Conservation (phyloP, 768 basidiomycete species). For the Kwoniella bestiolae region DNA sequence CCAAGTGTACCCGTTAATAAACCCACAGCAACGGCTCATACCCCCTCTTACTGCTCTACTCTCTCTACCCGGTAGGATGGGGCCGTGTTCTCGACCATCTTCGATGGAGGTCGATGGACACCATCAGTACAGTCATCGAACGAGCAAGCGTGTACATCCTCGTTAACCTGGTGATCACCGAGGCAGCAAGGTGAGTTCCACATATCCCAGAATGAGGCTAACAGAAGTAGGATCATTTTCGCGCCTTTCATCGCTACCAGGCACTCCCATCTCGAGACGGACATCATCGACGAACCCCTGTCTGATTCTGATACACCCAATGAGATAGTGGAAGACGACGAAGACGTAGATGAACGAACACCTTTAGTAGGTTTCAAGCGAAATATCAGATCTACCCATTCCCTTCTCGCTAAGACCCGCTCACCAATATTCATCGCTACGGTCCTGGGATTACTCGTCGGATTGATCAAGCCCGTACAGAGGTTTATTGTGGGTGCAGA, state of each 20-base stretch:
- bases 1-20: no score
- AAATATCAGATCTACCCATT: conserved; percentile 1
- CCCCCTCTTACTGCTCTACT: conserved; percentile 43
- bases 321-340: conserved; percentile 20
- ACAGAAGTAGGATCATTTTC: conserved; percentile 1
- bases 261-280: background rate
- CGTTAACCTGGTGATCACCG: conserved; percentile 46
- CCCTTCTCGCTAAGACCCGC: background rate
- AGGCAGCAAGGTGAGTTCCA: conserved; percentile 44
- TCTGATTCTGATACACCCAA: background rate
- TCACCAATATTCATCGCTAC: conserved; percentile 38
- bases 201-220: background rate
- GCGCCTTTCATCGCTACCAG: conserved; percentile 18
- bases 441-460: conserved; percentile 44
- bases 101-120: conserved; percentile 49
- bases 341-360: conserved; percentile 45
- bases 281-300: conserved; percentile 7
- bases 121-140: conserved; percentile 22
- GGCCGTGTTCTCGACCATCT: conserved; percentile 41
- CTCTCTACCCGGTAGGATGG: conserved; percentile 30
- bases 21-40: conserved; percentile 48
- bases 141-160: conserved; percentile 45
- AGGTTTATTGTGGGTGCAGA: conserved; percentile 34
- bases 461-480: conserved; percentile 48
- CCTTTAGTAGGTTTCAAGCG: conserved; percentile 36